A percentile compares a stretch with the other conserved stretches of the same genome.
phyloP scores from a whole-genome alignment of 2,329 filamentous ascomycete genomes.

The Macrophomina phaseolina region DNA sequence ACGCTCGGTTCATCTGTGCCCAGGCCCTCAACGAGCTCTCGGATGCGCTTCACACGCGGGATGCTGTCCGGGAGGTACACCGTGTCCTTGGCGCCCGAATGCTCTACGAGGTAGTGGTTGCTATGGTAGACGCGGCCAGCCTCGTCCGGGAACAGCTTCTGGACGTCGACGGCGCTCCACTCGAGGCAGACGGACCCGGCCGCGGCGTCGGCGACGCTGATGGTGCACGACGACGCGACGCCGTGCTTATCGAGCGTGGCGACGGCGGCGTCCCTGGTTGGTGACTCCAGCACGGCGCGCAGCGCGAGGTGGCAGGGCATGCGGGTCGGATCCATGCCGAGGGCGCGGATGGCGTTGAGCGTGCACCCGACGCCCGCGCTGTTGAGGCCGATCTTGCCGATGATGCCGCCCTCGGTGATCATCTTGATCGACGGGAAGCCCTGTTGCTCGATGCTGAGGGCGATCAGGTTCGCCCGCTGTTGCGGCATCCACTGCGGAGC shows the following conservation, averaged over 20 bases:
- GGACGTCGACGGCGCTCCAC: slow-evolving; percentile 35
- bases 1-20: slow-evolving; percentile 34
- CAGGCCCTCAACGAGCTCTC: slow-evolving; percentile 37
- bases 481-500: slow-evolving; percentile 54
- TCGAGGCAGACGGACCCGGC: slow-evolving; percentile 57
- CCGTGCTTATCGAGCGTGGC: slow-evolving; percentile 51
- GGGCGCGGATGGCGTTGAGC: slow-evolving; percentile 66
- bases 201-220: slow-evolving; percentile 57
- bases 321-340: slow-evolving; percentile 57
- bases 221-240: slow-evolving; percentile 60
- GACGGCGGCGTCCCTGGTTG: slow-evolving; percentile 55
- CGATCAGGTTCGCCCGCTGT: slow-evolving; percentile 58
- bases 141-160: slow-evolving; percentile 40
- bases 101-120: slow-evolving; percentile 51
- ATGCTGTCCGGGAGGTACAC: slow-evolving; percentile 51
- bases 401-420: slow-evolving; percentile 65
- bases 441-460: slow-evolving; percentile 53
- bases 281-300: slow-evolving; percentile 60
- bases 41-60: slow-evolving; percentile 45
- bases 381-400: slow-evolving; percentile 72
- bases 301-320: slow-evolving; percentile 68
- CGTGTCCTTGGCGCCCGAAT: slow-evolving; percentile 47
- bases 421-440: slow-evolving; percentile 58
- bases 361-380: slow-evolving; percentile 62
- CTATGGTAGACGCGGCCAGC: slow-evolving; percentile 40